Conservation (phyloP, 306 rosid genomes). For the Coriaria nepalensis region DNA sequence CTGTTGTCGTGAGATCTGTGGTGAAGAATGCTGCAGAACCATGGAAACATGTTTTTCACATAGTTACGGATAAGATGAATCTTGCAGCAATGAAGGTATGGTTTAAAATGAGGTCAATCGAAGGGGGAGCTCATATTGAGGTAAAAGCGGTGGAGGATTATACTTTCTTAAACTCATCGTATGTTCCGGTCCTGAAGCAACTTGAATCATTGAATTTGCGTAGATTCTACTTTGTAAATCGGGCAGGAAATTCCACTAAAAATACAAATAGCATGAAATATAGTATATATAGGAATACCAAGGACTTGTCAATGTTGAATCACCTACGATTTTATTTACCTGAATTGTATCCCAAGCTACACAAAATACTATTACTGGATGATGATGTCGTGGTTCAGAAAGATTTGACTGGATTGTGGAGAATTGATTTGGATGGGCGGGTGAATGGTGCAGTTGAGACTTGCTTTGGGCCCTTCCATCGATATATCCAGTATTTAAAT, state of each 20-base stretch:
- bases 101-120: slow-evolving; percentile 93
- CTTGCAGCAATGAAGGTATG: slow-evolving; percentile 98
- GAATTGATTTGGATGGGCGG: slow-evolving; percentile 80
- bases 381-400: slow-evolving; percentile 96
- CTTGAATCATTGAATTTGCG: slow-evolving; percentile 44
- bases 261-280: slow-evolving; percentile 37
- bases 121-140: slow-evolving; percentile 75
- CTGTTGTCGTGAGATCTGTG: slow-evolving; percentile 85
- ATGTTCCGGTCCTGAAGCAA: slow-evolving; percentile 70
- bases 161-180: slow-evolving; percentile 68
- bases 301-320: slow-evolving; percentile 54
- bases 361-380: slow-evolving; percentile 64
- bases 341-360: slow-evolving; percentile 83
- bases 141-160: slow-evolving; percentile 78
- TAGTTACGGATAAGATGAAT: slow-evolving; percentile 90
- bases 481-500: slow-evolving; percentile 67
- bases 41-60: slow-evolving; percentile 88
- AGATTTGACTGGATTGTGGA: slow-evolving; percentile 86
- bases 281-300: slow-evolving; percentile 21
- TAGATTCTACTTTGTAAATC: slow-evolving; percentile 37
- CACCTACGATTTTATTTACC: slow-evolving; percentile 93
- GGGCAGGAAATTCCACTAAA: slow-evolving; percentile 36
- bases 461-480: slow-evolving; percentile 93
- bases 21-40: slow-evolving; percentile 85
- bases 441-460: slow-evolving; percentile 97